Base-by-base conservation (phyloP, 2,329 filamentous ascomycete genomes). In the Xylariales sp. region DNA sequence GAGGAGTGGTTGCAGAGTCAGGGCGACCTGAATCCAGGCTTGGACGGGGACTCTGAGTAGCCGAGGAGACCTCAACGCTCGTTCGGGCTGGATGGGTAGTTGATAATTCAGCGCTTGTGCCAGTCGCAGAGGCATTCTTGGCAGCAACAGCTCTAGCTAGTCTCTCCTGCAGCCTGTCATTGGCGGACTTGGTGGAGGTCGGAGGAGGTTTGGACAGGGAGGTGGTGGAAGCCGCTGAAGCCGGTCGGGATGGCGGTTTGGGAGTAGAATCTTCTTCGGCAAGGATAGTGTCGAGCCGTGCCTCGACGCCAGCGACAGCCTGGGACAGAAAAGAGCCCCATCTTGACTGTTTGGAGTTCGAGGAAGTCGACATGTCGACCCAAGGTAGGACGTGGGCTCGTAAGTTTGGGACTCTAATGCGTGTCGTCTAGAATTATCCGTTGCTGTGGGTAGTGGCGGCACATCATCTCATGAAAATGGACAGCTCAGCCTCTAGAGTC, bases 291-390 rank as follows among this genome's bases (percentile, higher is more conserved):
- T 98, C 93, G 42, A 98, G 76, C 29, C 87, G 82, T 42, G 90
- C 94, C 66, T 98, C 93, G 41, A 98, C 85, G 43, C 90, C 90
- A 38, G 90, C 89, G 43, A 97, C 88, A 46, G 91, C 90, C 62
- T 91, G 88, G 48, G 89, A 86, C 43, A 96, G 74, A 57, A 95
- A 84, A 21, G 80, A 81, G 31, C 83, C 85, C 85, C 85, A 89
- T 78, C 76, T 76, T 35, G 76, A 76, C 44, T 74, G 67, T 49
- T 77, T n/a, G n/a, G n/a, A n/a, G n/a, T n/a, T 76, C 45, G 62
- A 63, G 23, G 70, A 63, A 45, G 66, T 62, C 46, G 70, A 62
- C 72, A 76, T 77, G 54, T 50, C 40, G 43, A 43, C 42, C 44
- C n/a, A n/a, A n/a, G n/a, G n/a, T n/a, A n/a, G n/a, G n/a, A n/a